Evolutionary conservation across 345 rosid genomes (phyloP), one percentile per base, ranked within the genome.

Genomic region (Citrus medica): DNA sequence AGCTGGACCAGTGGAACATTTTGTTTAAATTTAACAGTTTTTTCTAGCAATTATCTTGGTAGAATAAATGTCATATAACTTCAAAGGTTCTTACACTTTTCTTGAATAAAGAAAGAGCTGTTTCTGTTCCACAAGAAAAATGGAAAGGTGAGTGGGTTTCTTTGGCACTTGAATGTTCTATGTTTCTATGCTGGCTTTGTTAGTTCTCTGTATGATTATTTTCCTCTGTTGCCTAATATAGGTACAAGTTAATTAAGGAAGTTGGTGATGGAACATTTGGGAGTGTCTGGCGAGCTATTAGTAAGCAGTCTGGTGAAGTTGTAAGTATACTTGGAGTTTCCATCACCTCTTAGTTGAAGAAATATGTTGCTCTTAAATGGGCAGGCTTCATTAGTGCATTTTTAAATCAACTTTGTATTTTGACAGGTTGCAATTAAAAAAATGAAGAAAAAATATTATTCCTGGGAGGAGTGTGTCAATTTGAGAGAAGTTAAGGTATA

Each of bases 211-310:
- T 46, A 10, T 59, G 65, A 55, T 37, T 55, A 3, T 73, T 61
- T 66, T 37, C 9, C 6, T 35, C 1, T 53, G 32, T 42, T 71
- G 76, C 33, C 13, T 56, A 61, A 27, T 53, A 14, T 61, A 95
- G 99, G 90, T 96, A 93, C 91, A 89, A 86, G 79, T 85, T 96
- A 79, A 88, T 88, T 69, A 92, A 89, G 88, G 97, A 94, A 85
- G 95, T 94, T 79, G 99, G 99, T 74, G 97, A 91, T 81, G 99
- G 99, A 81, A 89, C 99, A 13, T 96, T 94, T 87, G 99, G 99
- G 81, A 91, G 81, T 85, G 99, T 96, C 62, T 91, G 97, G 94
- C 91, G 91, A 73, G 98, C 95, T 25, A 85, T 91, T 81, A 81
- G 89, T 84, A 94, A 87, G 86, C 90, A 83, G 69, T 85, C 98